Percentiles rank a stretch among this genome's conserved stretches.
Conservation (phyloP, 768 basidiomycete species). For the Coprinopsis sp. region DNA sequence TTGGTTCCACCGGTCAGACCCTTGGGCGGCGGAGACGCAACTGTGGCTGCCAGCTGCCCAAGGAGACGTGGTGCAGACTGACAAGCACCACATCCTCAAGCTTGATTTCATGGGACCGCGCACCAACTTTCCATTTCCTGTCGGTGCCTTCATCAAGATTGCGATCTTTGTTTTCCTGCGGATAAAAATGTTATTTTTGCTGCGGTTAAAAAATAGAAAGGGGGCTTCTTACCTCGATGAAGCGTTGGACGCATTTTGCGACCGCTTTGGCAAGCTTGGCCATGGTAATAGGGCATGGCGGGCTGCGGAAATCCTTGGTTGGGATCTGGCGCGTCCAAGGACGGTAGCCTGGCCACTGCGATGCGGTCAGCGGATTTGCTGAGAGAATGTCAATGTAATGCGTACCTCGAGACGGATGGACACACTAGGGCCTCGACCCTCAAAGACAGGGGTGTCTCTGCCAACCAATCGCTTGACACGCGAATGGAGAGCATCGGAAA, state of each 20-base stretch:
- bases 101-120: slow-evolving; percentile 44
- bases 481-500: slow-evolving; percentile 60
- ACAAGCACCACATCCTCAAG: slow-evolving; percentile 69
- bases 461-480: slow-evolving; percentile 49
- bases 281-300: slow-evolving; percentile 71
- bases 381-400: background rate
- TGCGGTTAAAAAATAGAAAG: slow-evolving; percentile 5
- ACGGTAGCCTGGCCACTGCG: slow-evolving; percentile 75
- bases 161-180: slow-evolving; percentile 44
- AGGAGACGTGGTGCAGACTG: slow-evolving; percentile 77
- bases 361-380: slow-evolving; percentile 10
- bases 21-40: slow-evolving; percentile 50
- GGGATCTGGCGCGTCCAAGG: slow-evolving; percentile 81
- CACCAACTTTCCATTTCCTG: slow-evolving; percentile 58
- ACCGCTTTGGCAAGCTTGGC: slow-evolving; percentile 77
- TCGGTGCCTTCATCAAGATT: slow-evolving; percentile 65
- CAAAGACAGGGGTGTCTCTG: slow-evolving; percentile 65
- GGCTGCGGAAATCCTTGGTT: slow-evolving; percentile 74
- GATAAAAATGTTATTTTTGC: slow-evolving; percentile 4
- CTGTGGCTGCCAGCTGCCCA: slow-evolving; percentile 81
- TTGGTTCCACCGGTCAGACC: background rate
- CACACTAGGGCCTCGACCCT: slow-evolving; percentile 71
- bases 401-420: slow-evolving; percentile 73
- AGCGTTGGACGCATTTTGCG: slow-evolving; percentile 69
- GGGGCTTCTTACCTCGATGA: slow-evolving; percentile 47